Conservation (phyloP, 257 asterid genomes). For the Nicotiana attenuata region DNA sequence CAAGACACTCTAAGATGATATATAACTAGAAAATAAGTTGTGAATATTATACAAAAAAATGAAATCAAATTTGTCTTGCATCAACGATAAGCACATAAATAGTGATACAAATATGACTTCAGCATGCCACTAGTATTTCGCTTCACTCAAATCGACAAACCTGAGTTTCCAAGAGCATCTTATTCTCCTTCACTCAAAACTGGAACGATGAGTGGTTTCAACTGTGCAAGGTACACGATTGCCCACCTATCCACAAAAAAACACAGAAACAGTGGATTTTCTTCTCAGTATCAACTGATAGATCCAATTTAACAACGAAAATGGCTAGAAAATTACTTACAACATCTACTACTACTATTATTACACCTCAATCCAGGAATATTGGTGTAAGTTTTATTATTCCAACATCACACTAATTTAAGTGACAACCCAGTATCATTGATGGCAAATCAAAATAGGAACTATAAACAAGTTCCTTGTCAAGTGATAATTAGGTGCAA, state of each 20-base stretch:
- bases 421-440: background rate
- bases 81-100: background rate
- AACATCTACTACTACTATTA: background rate
- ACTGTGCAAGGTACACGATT: constrained; percentile 80
- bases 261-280: constrained; percentile 9
- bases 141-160: constrained; percentile 7
- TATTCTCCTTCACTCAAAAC: constrained; percentile 61
- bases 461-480: background rate
- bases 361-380: background rate
- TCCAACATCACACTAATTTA: background rate
- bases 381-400: background rate
- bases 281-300: background rate
- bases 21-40: background rate
- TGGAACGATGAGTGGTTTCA: constrained; percentile 92
- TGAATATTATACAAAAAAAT: constrained; percentile 1
- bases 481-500: background rate
- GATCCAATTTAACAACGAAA: background rate
- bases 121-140: constrained; percentile 6
- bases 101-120: constrained; percentile 17
- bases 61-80: constrained; percentile 10
- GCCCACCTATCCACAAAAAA: constrained; percentile 64
- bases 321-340: background rate
- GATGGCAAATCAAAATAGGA: background rate
- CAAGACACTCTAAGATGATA: background rate
- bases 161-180: background rate